A percentile compares a stretch with the other conserved stretches of the same genome.
Evolutionary conservation across 1,139 yeast species (phyloP).

Genomic region (Kurtzmaniella natalensis): DNA sequence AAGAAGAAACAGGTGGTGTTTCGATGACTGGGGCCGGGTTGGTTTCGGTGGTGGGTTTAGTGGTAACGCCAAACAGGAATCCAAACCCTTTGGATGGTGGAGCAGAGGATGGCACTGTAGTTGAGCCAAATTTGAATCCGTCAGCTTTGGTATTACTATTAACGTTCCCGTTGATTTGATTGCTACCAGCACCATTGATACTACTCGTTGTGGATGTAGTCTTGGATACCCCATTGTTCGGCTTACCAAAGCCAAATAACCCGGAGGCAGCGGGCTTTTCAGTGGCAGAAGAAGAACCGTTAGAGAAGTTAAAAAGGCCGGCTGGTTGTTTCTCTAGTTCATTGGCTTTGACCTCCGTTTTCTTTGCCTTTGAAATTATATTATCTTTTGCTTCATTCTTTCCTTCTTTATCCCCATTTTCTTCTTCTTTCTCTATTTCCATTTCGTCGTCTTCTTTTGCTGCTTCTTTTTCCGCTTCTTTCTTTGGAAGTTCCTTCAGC

Average conservation of each 20-base stretch:
- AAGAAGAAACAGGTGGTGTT: too few species aligned
- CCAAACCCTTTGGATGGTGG: background rate
- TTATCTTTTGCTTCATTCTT: constrained; percentile 7
- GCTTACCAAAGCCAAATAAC: too few species aligned
- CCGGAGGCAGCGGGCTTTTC: background rate
- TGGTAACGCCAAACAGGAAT: constrained; percentile 2
- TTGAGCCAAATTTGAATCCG: background rate
- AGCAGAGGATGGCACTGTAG: background rate
- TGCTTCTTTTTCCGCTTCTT: constrained; percentile 12
- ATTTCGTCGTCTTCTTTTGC: background rate
- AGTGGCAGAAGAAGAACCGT: background rate
- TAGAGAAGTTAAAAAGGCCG: too few species aligned
- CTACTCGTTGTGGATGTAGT: too few species aligned
- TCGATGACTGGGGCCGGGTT: too few species aligned
- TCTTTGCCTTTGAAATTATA: background rate
- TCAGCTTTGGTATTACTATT: background rate
- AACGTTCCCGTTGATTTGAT: too few species aligned
- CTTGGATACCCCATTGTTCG: too few species aligned
- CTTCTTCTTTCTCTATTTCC: background rate
- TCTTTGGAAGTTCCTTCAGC: constrained; percentile 22
- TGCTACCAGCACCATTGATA: too few species aligned
- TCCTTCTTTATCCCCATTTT: constrained; percentile 13
- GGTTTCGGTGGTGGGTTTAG: background rate
- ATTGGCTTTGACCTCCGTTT: background rate
- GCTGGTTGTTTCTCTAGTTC: background rate